Base-by-base conservation (phyloP, 257 asterid genomes). In the Oldenlandia corymbosa region DNA sequence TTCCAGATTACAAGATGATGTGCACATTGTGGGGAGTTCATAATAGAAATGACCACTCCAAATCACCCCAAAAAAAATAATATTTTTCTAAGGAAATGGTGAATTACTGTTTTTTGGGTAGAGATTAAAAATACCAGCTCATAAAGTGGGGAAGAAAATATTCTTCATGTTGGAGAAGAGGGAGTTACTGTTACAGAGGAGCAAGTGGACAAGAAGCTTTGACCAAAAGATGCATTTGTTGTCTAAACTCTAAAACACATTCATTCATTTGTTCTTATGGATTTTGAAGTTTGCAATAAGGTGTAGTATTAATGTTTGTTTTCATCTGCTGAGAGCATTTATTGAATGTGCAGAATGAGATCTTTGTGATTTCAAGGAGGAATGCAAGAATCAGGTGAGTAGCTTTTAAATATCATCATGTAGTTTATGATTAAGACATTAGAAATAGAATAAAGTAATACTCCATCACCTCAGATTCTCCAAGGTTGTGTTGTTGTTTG, bases 71-170 rank as follows among this genome's bases (percentile, higher is more conserved):
- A 53, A 63, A 54, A 70, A 32, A 53, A 47, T 24, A 17, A n/a
- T n/a, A n/a, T n/a, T 60, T 36, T 58, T 52, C 48, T 11, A 7
- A 7, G 65, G 3, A 56, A 47, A 58, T 27, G 21, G 26, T 24
- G 31, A 14, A 55, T 41, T 27, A 5, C 58, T 34, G 18, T 54
- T 69, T 14, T 41, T 2, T 41, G 43, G 28, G 45, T 46, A 64
- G 72, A 79, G 71, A 67, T 55, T 56, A 61, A 77, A 75, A 64
- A 58, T 54, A 62, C 71, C 66, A 76, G 77, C 57, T 70, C 46
- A 76, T 59, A 52, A 74, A 63, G 67, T 66, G 67, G 61, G 70
- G 55, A 42, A n/a, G n/a, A n/a, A 72, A 65, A 76, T 77, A 77
- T 69, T 73, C 81, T 74, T 68, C 69, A 37, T 75, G 68, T 56